Conservation (phyloP, 257 asterid species). For the Osmanthus fragrans region DNA sequence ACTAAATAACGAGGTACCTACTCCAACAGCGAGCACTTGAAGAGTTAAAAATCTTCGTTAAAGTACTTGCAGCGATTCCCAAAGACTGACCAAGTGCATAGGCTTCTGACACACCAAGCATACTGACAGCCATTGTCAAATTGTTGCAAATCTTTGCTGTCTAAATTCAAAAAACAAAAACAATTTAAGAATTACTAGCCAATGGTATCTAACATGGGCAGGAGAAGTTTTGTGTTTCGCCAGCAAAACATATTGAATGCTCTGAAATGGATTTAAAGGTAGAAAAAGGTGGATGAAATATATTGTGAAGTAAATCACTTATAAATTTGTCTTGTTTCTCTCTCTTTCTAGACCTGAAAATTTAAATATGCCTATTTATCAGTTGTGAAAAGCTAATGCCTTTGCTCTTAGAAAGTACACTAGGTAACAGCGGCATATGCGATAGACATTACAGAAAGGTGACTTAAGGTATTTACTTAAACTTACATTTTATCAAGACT, state of each 20-base stretch:
- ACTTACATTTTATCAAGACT: neutral
- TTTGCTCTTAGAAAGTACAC: neutral
- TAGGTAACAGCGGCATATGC: neutral
- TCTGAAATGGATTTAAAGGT: neutral
- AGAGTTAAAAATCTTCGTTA: constrained; percentile 76
- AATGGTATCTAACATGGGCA: neutral
- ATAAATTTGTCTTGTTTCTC: neutral
- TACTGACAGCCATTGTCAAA: constrained; percentile 91
- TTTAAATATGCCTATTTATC: neutral
- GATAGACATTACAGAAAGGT: neutral
- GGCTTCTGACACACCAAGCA: constrained; percentile 98
- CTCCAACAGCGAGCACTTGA: constrained; percentile 99
- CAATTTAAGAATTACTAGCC: neutral
- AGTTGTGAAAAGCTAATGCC: neutral
- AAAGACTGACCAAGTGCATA: constrained; percentile 82
- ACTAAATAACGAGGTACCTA: constrained; percentile 53
- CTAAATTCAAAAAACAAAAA: constrained; percentile 29
- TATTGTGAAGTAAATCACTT: neutral
- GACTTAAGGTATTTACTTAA: neutral
- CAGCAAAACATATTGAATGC: neutral
- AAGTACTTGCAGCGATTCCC: constrained; percentile 70
- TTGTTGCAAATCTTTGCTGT: constrained; percentile 96
- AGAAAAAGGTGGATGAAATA: neutral
- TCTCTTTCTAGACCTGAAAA: neutral
- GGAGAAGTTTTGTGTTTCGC: neutral